Base-by-base conservation (phyloP, 169 alveolate genomes). In the Amoebophrya sp. region DNA sequence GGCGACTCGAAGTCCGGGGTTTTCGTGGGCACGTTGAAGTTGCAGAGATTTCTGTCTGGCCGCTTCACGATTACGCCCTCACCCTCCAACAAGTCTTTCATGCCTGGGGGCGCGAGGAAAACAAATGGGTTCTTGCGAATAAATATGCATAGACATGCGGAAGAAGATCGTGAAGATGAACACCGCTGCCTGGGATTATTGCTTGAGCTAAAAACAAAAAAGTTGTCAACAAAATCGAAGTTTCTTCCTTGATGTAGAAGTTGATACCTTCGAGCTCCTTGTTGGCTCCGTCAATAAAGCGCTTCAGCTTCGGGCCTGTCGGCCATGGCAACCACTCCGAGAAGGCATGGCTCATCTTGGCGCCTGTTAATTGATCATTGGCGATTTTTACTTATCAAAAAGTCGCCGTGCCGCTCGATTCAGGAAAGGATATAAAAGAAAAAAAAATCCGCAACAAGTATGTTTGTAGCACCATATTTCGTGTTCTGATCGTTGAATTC, bases 251-350 rank as follows among this genome's bases (percentile, higher is more conserved):
- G n/a, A n/a, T n/a, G n/a, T n/a, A n/a, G n/a, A n/a, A n/a, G n/a
- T n/a, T n/a, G n/a, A n/a, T 58, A 42, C 90, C 90, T n/a, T 88
- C 90, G 41, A 88, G 70, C 90, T 88, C 90, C 78, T 88, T 58
- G 40, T 88, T 88, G 42, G 78, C 45, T 34, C 90, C 70, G 29
- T 88, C 70, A 41, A 88, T 88, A 41, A 88, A 88, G 18, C 90
- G 26, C 41, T 43, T 41, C 41, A 88, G 70, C 70, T 88, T 88
- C 0, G 90, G 90, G 2, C 90, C 90, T 7, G 90, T 88, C 15
- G 90, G 90, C 90, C 90, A 88, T 23, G 90, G 90, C 90, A 88
- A 29, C 40, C 26, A 88, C 90, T 88, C 90, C 40, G 90, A 88
- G 29, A 88, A 88, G 40, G 90, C 45, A 29, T 88, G 90, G 41